Conservation (phyloP, 2,329 filamentous ascomycete species). For the Ascochyta fabae region DNA sequence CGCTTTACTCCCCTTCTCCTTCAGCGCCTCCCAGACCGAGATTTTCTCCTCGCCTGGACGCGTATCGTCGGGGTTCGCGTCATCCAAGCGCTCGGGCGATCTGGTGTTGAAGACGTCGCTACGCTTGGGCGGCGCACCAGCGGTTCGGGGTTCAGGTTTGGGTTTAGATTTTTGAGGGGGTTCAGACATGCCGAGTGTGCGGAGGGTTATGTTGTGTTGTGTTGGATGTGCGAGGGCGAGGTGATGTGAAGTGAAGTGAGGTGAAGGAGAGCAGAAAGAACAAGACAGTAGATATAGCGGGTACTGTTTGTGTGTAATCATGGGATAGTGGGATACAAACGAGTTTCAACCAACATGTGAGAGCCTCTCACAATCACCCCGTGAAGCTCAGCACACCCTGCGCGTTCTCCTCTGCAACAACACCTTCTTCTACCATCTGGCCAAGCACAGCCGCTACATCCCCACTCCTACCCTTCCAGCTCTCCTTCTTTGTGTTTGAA, state of each 20-base stretch:
- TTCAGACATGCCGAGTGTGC: neutral
- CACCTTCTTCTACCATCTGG: slow-evolving; percentile 61
- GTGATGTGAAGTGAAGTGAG: neutral
- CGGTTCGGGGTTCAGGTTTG: neutral
- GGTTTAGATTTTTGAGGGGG: neutral
- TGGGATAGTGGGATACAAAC: neutral
- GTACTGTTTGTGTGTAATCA: neutral
- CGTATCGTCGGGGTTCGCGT: neutral
- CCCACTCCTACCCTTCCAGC: slow-evolving; percentile 49
- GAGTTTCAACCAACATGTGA: neutral
- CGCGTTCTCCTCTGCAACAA: slow-evolving; percentile 46
- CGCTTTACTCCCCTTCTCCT: neutral
- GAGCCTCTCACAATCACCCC: neutral
- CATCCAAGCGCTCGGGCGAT: no score
- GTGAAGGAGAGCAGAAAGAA: neutral
- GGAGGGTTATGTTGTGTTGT: neutral
- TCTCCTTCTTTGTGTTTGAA: slow-evolving; percentile 45
- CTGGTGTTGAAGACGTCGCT: neutral
- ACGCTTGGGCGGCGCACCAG: slow-evolving; percentile 1
- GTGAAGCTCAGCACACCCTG: slow-evolving; percentile 26
- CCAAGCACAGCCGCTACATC: slow-evolving; percentile 55
- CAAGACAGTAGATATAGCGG: neutral
- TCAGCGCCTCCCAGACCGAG: neutral
- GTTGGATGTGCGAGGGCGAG: neutral
- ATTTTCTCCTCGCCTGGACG: neutral